phyloP scores from a whole-genome alignment of 441 rosid species.

The Mallotus repandus region DNA sequence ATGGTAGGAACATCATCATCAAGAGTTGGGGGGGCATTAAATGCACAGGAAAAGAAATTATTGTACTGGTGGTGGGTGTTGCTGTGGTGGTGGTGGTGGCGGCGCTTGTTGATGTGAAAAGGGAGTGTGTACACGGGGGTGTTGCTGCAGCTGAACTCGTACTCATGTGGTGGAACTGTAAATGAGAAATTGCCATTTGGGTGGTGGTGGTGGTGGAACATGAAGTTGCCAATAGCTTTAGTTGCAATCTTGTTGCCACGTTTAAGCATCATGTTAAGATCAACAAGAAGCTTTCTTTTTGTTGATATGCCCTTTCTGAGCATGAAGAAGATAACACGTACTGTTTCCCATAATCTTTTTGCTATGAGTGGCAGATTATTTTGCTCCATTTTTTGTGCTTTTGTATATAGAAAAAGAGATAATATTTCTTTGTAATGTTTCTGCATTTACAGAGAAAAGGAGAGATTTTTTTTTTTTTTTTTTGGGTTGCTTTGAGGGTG shows the following conservation, averaged over 20 bases:
- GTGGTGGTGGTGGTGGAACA: constrained; percentile 54
- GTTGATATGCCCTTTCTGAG: constrained; percentile 60
- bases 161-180: constrained; percentile 40
- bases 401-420: constrained; percentile 20
- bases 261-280: constrained; percentile 66
- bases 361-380: constrained; percentile 41
- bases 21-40: constrained; percentile 52
- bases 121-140: constrained; percentile 60
- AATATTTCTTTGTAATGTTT: not conserved
- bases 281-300: constrained; percentile 65
- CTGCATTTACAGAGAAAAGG: not conserved
- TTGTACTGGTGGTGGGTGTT: constrained; percentile 19
- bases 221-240: constrained; percentile 67
- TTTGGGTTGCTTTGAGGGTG: too few relatives aligned
- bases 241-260: constrained; percentile 69
- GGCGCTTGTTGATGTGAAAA: constrained; percentile 35
- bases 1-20: constrained; percentile 46
- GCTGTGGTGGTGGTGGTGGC: constrained; percentile 29
- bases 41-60: constrained; percentile 52
- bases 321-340: constrained; percentile 68
- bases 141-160: constrained; percentile 94
- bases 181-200: constrained; percentile 19
- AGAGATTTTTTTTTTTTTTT: too few relatives aligned
- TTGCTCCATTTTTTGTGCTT: constrained; percentile 49
- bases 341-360: constrained; percentile 58